phyloP scores from a whole-genome alignment of 257 asterid genomes.

The Solanum pimpinellifolium region DNA sequence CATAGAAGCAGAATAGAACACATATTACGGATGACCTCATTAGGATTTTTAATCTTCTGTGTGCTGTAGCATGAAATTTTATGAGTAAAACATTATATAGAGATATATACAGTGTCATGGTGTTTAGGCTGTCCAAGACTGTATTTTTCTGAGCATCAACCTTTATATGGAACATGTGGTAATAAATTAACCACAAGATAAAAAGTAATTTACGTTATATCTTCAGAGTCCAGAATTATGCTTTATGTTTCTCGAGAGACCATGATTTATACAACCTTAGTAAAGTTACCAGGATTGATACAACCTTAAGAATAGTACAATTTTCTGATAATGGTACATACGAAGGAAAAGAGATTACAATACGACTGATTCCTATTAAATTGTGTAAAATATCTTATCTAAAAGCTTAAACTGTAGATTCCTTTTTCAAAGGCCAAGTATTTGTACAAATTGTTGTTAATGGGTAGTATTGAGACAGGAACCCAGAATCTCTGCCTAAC shows the following conservation, averaged over 20 bases:
- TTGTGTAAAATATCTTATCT: background rate
- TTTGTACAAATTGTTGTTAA: background rate
- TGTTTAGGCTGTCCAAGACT: background rate
- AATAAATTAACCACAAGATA: background rate
- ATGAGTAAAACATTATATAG: background rate
- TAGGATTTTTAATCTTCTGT: background rate
- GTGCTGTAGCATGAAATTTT: background rate
- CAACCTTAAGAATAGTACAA: background rate
- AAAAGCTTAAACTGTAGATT: background rate
- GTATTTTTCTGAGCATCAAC: background rate
- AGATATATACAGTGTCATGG: background rate
- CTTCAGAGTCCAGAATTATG: background rate
- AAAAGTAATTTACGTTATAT: background rate
- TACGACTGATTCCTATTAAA: background rate
- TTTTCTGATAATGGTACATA: background rate
- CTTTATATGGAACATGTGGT: background rate
- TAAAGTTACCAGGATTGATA: background rate
- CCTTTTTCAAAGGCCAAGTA: background rate
- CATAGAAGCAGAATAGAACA: background rate
- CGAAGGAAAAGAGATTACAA: background rate
- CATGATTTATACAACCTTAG: background rate
- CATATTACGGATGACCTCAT: background rate
- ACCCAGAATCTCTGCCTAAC: background rate
- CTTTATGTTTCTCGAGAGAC: background rate
- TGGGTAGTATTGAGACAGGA: background rate